These are phyloP conservation scores for Fusarium sp. DNA, from an alignment of 2,329 filamentous ascomycete species.

Conservation along the genomic window DNA sequence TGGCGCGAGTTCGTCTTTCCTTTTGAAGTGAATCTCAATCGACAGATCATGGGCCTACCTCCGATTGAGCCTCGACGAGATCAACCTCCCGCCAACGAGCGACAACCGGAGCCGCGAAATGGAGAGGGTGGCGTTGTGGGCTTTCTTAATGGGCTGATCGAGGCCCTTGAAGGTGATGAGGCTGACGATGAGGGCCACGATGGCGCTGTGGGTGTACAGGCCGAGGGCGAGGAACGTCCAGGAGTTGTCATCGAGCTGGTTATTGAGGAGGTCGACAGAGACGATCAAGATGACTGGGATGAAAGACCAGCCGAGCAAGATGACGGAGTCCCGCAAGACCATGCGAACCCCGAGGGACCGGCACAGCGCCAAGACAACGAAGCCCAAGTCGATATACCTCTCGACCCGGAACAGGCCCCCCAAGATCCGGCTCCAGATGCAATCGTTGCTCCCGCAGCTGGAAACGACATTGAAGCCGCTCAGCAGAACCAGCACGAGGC, in stretches of 20 bases:
- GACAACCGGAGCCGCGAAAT: slow-evolving; percentile 39
- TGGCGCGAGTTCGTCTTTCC: slow-evolving; percentile 61
- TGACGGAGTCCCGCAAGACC: slow-evolving; percentile 17
- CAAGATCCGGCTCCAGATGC: not conserved
- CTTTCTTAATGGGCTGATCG: slow-evolving; percentile 54
- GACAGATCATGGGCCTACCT: slow-evolving; percentile 58
- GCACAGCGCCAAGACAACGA: slow-evolving; percentile 5
- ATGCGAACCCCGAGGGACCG: slow-evolving; percentile 12
- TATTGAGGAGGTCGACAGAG: slow-evolving; percentile 54
- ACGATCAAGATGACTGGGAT: slow-evolving; percentile 56
- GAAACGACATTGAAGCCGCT: slow-evolving; percentile 8
- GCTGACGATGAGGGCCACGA: slow-evolving; percentile 47
- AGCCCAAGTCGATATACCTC: slow-evolving; percentile 4
- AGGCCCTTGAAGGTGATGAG: slow-evolving; percentile 54
- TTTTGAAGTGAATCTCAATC: slow-evolving; percentile 63
- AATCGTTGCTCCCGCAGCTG: slow-evolving; percentile 4
- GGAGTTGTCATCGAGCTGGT: slow-evolving; percentile 53
- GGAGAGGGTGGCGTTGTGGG: slow-evolving; percentile 52
- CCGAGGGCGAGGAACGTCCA: slow-evolving; percentile 43
- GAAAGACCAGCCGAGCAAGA: slow-evolving; percentile 41
- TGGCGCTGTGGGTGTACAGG: slow-evolving; percentile 28
- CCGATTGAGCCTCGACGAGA: slow-evolving; percentile 47
- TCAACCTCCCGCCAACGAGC: slow-evolving; percentile 28
- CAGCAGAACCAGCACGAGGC: slow-evolving; percentile 49
- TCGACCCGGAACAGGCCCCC: slow-evolving; percentile 6